Evolutionary conservation across 495 filamentous ascomycete genomes (phyloP).

Genomic region (Viridothelium virens): DNA sequence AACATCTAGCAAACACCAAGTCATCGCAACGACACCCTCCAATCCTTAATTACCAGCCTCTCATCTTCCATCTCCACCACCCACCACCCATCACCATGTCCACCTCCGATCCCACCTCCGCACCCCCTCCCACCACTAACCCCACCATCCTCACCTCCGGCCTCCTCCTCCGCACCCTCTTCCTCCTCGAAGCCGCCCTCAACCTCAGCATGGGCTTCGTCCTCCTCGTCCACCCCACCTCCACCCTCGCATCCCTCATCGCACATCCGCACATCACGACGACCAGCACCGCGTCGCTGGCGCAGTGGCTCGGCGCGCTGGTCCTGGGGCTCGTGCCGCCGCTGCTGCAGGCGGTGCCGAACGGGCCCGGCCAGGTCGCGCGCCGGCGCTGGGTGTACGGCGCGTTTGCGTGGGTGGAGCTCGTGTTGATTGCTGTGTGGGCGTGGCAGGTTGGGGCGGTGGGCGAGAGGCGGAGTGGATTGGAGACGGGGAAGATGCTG

Average conservation of each 20-base stretch:
- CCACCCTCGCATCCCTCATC: not conserved
- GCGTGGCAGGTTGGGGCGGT: not conserved
- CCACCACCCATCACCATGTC: no score
- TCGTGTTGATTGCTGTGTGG: not conserved
- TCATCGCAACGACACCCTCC: no score
- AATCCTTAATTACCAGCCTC: no score
- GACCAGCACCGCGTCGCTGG: not conserved
- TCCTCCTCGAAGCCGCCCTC: constrained; percentile 6
- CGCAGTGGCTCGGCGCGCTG: constrained; percentile 5
- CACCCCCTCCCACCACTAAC: not conserved
- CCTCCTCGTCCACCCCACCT: constrained; percentile 1
- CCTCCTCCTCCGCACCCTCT: not conserved
- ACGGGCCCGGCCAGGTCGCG: not conserved
- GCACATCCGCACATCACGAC: not conserved
- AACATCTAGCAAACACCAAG: no score
- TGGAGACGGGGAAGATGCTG: not conserved
- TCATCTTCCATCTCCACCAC: no score
- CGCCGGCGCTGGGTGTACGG: not conserved
- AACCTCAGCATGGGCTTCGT: not conserved
- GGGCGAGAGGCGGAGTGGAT: not conserved
- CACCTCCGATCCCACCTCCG: no score
- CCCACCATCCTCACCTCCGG: not conserved
- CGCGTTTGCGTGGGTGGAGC: not conserved
- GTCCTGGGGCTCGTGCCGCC: not conserved
- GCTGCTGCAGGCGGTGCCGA: not conserved